These are phyloP conservation scores for Colletotrichum sp. DNA, from an alignment of 2,329 filamentous ascomycete species.

Conservation along the genomic window DNA sequence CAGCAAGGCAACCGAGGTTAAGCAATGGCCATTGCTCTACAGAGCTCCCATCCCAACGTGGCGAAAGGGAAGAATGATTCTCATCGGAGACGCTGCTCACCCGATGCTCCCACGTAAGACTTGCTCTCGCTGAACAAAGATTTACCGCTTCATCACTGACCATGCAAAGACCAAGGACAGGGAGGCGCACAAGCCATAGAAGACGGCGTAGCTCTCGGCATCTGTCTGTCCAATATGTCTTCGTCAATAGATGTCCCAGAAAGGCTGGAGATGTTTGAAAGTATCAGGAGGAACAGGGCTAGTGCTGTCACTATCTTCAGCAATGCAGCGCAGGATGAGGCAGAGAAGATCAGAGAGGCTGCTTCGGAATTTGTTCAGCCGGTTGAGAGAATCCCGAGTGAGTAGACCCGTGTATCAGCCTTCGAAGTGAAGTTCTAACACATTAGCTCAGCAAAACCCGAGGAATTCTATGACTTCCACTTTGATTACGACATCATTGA, in stretches of 20 bases:
- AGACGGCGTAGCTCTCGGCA: conserved; percentile 37
- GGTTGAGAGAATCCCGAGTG: conserved; percentile 35
- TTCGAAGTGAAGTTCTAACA: not conserved
- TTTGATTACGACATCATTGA: conserved; percentile 13
- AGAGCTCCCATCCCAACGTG: conserved; percentile 35
- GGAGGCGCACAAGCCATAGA: conserved; percentile 40
- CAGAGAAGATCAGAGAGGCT: conserved; percentile 28
- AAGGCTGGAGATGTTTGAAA: conserved; percentile 29
- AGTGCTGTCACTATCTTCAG: conserved; percentile 42
- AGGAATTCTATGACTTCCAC: conserved; percentile 15
- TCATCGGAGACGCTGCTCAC: conserved; percentile 43
- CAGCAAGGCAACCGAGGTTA: conserved; percentile 39
- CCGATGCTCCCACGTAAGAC: conserved; percentile 41
- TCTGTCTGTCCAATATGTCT: conserved; percentile 27
- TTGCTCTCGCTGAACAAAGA: not conserved
- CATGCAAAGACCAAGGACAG: conserved; percentile 38
- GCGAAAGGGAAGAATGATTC: conserved; percentile 33
- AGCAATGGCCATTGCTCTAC: conserved; percentile 39
- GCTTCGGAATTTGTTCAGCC: conserved; percentile 28
- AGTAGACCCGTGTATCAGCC: not conserved
- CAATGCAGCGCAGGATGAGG: conserved; percentile 40
- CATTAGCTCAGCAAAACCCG: not conserved
- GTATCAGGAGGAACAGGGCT: conserved; percentile 31
- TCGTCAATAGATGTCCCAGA: conserved; percentile 22
- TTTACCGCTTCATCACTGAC: not conserved